These are phyloP conservation scores for Trichosporon inkin DNA, from an alignment of 1,284 basidiomycete genomes.

Conservation along the genomic window DNA sequence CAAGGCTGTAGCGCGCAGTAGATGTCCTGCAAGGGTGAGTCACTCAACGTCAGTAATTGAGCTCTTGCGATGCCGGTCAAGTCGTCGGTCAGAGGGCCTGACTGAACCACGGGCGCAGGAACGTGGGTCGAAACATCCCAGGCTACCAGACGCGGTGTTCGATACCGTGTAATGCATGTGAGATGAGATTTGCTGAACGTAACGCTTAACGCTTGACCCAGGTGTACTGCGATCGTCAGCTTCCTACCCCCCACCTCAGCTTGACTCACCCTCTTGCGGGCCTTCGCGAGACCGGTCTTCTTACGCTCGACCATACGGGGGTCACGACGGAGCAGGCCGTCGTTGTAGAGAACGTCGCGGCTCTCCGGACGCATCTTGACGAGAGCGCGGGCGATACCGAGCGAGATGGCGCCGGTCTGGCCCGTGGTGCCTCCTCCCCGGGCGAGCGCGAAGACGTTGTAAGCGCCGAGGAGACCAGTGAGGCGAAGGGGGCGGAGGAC, in stretches of 20 bases:
- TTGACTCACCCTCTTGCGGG: constrained; percentile 75
- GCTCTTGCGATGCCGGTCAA: no score
- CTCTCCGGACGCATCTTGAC: constrained; percentile 65
- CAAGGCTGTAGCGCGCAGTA: no score
- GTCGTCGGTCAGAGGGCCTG: no score
- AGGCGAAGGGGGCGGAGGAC: constrained; percentile 78
- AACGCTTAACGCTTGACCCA: constrained; percentile 85
- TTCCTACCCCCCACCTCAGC: constrained; percentile 8
- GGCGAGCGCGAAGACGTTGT: constrained; percentile 82
- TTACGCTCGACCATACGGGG: constrained; percentile 97
- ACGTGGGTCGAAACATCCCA: no score
- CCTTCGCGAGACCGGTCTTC: constrained; percentile 87
- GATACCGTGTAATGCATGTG: constrained; percentile 3
- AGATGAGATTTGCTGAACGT: constrained; percentile 10
- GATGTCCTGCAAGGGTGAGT: no score
- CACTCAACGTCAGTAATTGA: no score
- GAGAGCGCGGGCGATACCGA: constrained; percentile 78
- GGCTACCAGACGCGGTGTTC: no score
- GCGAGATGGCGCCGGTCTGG: constrained; percentile 82
- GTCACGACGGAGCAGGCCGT: constrained; percentile 82
- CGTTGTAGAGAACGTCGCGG: constrained; percentile 66
- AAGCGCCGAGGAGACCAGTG: constrained; percentile 80
- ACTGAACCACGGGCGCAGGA: no score
- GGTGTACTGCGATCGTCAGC: constrained; percentile 59
- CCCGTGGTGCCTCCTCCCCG: constrained; percentile 86